Evolutionary conservation across 805 yeast species (phyloP).

Genomic region (Priceomyces fermenticarens): DNA sequence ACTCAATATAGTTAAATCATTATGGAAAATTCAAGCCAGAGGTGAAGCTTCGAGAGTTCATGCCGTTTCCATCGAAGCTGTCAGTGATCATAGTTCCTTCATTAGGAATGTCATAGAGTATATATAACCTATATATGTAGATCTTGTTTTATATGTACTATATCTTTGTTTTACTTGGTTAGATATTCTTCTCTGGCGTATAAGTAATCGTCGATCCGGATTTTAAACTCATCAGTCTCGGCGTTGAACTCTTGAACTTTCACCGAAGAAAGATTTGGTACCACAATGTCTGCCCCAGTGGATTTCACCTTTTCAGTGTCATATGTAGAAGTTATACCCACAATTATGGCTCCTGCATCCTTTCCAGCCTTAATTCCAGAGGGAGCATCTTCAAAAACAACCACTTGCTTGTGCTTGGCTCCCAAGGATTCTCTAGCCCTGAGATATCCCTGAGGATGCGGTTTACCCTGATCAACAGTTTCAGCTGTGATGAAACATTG

Average conservation of each 20-base stretch:
- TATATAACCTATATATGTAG: slow-evolving; percentile 8
- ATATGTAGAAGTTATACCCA: slow-evolving; percentile 28
- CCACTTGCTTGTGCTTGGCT: slow-evolving; percentile 20
- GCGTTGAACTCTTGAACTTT: slow-evolving; percentile 22
- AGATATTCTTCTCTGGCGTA: slow-evolving; percentile 33
- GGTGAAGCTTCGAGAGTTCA: slow-evolving; percentile 23
- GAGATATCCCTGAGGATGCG: slow-evolving; percentile 28
- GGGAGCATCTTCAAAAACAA: slow-evolving; percentile 29
- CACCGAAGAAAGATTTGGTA: slow-evolving; percentile 23
- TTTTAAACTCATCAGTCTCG: slow-evolving; percentile 33
- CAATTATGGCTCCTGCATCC: slow-evolving; percentile 28
- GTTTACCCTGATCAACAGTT: slow-evolving; percentile 27
- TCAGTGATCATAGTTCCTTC: slow-evolving; percentile 18
- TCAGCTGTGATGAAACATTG: slow-evolving; percentile 28
- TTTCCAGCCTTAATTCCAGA: slow-evolving; percentile 28
- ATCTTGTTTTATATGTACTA: no score
- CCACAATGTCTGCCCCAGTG: slow-evolving; percentile 29
- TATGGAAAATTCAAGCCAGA: slow-evolving; percentile 37
- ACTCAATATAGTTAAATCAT: slow-evolving; percentile 38
- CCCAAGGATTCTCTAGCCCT: slow-evolving; percentile 23
- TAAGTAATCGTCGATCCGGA: slow-evolving; percentile 29
- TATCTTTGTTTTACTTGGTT: slow-evolving; percentile 3
- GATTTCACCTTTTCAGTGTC: slow-evolving; percentile 22
- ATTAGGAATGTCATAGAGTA: slow-evolving; percentile 6
- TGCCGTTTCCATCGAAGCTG: slow-evolving; percentile 28